Evolutionary conservation across 1,284 basidiomycete genomes (phyloP), one percentile per base, ranked within the genome.

Genomic region (Irpex sp.): DNA sequence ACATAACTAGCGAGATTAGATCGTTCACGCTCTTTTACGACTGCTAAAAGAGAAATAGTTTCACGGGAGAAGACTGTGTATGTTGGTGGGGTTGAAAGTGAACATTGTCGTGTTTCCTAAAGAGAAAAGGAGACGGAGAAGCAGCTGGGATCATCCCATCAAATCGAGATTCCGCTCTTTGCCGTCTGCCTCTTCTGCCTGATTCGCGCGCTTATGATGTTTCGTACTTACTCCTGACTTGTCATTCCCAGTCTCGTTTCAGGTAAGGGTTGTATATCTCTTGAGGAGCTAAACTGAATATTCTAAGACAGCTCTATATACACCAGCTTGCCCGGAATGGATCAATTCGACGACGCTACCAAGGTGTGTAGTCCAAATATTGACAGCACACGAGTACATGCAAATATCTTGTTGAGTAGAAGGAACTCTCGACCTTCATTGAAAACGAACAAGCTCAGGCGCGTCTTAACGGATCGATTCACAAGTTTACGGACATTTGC

Each of bases 361-460:
- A 88, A 89, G 79, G 92, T 91, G 63, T 65, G 82, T 75, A 51
- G 26, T 47, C 48, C 36, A 26, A 34, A 17, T 51, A 13, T 9
- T 31, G 15, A 34, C 52, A 6, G 21, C 58, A 15, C 61, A 44
- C 13, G n/a, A 36, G 34, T 17, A 38, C 48, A 36, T 13, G 21
- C 48, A 40, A 26, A 56, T 15, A 21, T 5, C 19, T 52, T 52
- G 37, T 51, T 52, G 51, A 63, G 34, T 71, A 96, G 94, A 92
- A 90, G 78, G 96, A 98, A 77, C 86, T 98, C 62, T 81, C 87
- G 61, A 75, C 81, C 37, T 97, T 96, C 79, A 79, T 98, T 64
- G 93, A 96, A 71, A 86, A 88, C 67, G 92, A 97, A 77, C 94
- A 97, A 77, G 87, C 91, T 7, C 91, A 94, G 79, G 91, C 93